A percentile compares a stretch with the other conserved stretches of the same genome.
phyloP scores from a whole-genome alignment of 192 early-diverging fungal genomes.

The Neocallimastix lanati region DNA sequence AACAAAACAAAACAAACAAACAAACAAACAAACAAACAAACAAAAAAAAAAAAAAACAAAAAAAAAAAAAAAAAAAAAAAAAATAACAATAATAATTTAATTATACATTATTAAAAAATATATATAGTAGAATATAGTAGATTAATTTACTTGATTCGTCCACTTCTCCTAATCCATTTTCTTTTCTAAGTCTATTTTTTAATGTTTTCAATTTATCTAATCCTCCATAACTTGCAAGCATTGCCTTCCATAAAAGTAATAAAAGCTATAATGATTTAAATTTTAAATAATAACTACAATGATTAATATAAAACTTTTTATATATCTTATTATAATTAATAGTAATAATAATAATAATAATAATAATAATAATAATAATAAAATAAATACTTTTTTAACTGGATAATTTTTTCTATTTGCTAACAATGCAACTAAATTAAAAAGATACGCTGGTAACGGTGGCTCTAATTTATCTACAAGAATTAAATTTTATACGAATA shows the following conservation, averaged over 20 bases:
- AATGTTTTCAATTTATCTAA: conserved; percentile 21
- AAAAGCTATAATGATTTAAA: conserved; percentile 23
- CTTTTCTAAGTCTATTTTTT: conserved; percentile 20
- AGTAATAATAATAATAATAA: neutral
- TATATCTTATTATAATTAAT: too few species aligned
- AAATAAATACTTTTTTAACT: conserved; percentile 34
- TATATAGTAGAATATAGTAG: too few species aligned
- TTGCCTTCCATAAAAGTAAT: conserved; percentile 48
- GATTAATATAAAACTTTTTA: too few species aligned
- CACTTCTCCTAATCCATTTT: conserved; percentile 24
- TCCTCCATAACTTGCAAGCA: conserved; percentile 37
- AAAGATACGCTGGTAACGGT: conserved; percentile 35
- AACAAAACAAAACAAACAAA: too few species aligned
- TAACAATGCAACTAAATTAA: conserved; percentile 40
- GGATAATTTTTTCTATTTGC: conserved; percentile 49
- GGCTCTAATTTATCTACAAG: conserved; percentile 9
- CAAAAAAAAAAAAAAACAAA: too few species aligned
- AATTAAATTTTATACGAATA: too few species aligned
- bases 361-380: neutral
- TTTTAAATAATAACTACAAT: too few species aligned
- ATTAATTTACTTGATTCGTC: conserved; percentile 2
- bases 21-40: too few species aligned
- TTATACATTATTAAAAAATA: too few species aligned
- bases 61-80: too few species aligned
- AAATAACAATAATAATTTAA: too few species aligned